Evolutionary conservation across 257 asterid species (phyloP).

Genomic region (Cruciata laevipes): DNA sequence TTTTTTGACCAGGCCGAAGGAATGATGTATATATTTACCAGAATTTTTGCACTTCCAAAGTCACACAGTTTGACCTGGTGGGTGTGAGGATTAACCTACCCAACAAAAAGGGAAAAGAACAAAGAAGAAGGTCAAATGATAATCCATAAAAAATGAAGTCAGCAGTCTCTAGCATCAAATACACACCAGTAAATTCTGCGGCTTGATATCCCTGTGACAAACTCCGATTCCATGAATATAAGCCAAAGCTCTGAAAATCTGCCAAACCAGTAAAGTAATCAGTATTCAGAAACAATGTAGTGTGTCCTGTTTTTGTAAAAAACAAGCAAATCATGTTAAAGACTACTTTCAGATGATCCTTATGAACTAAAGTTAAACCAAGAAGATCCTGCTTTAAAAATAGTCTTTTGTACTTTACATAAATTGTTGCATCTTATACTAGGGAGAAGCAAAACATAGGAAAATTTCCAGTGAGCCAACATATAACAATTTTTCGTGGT

Average conservation of each 20-base stretch:
- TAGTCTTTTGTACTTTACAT: background rate
- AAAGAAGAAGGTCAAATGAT: constrained; percentile 16
- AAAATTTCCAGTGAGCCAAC: background rate
- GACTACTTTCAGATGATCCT: background rate
- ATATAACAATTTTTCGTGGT: background rate
- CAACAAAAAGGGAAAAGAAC: background rate
- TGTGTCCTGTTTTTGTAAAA: background rate
- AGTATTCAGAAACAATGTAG: background rate
- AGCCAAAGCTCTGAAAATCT: constrained; percentile 82
- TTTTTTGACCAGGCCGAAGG: background rate
- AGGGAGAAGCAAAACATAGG: background rate
- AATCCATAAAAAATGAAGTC: constrained; percentile 2
- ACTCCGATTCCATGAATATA: constrained; percentile 77
- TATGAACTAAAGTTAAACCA: background rate
- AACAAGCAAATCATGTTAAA: background rate
- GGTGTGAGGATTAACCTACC: constrained; percentile 83
- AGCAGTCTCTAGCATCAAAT: constrained; percentile 9
- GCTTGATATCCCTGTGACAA: constrained; percentile 88
- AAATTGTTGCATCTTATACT: background rate
- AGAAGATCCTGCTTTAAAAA: background rate
- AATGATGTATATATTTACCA: constrained; percentile 35
- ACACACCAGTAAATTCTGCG: constrained; percentile 77
- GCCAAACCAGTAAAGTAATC: constrained; percentile 15
- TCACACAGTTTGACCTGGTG: constrained; percentile 86
- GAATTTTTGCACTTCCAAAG: constrained; percentile 85